These are phyloP conservation scores for Capillidium rhysosporum DNA, from an alignment of 371 early-diverging fungal species.

Conservation along the genomic window DNA sequence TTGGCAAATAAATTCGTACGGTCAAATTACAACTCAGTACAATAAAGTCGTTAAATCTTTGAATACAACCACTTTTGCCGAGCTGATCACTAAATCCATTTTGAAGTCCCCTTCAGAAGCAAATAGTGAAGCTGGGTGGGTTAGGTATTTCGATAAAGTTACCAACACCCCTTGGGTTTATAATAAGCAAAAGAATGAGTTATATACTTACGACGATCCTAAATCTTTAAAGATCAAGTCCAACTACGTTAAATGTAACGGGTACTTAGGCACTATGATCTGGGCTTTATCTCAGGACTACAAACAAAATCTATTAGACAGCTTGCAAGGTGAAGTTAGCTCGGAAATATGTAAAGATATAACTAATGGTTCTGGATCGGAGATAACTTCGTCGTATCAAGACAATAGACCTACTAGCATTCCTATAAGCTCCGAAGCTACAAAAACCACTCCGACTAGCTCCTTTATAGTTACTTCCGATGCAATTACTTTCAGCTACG, in stretches of 20 bases:
- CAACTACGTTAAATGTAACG: conserved; percentile 22
- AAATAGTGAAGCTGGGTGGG: conserved; percentile 12
- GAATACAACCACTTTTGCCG: conserved; percentile 28
- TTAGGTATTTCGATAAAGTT: conserved; percentile 30
- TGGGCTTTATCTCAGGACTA: conserved; percentile 22
- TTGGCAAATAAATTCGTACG: conserved; percentile 20
- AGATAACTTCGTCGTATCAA: too few species aligned
- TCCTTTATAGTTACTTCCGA: too few species aligned
- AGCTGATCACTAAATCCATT: conserved; percentile 27
- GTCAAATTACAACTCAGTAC: conserved; percentile 7
- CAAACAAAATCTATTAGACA: too few species aligned
- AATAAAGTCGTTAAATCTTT: conserved; percentile 16
- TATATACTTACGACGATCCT: conserved; percentile 43
- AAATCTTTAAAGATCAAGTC: conserved; percentile 30
- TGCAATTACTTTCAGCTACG: too few species aligned
- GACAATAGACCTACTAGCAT: too few species aligned
- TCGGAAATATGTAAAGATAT: too few species aligned
- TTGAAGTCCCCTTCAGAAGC: conserved; percentile 17
- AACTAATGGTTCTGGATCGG: too few species aligned
- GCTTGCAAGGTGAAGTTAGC: too few species aligned
- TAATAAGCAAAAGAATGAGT: conserved; percentile 21
- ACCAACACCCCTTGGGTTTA: conserved; percentile 47
- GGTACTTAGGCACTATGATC: conserved; percentile 34
- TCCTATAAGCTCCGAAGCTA: too few species aligned
- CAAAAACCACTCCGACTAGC: too few species aligned